phyloP scores from a whole-genome alignment of 2,329 filamentous ascomycete genomes.

The Exophiala xenobiotica region DNA sequence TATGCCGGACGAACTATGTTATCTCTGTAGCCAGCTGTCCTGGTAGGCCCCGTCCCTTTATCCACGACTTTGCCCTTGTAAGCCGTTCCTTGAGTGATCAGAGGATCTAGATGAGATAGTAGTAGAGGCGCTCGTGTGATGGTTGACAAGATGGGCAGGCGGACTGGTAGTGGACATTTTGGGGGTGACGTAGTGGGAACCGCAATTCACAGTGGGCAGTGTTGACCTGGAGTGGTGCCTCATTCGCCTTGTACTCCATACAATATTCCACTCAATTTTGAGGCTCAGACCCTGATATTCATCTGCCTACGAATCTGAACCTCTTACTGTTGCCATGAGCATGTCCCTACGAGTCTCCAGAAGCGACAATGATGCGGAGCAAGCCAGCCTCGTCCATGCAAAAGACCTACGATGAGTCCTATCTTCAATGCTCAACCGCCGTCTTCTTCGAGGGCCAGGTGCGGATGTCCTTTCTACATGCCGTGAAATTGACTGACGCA shows the following conservation, averaged over 20 bases:
- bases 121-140: not conserved
- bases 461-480: slow-evolving; percentile 25
- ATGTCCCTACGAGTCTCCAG: slow-evolving; percentile 10
- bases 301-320: not conserved
- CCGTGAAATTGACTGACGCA: slow-evolving; percentile 2
- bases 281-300: not conserved
- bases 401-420: slow-evolving; percentile 97
- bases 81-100: too few relatives aligned
- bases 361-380: slow-evolving; percentile 49
- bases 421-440: slow-evolving; percentile 89
- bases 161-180: not conserved
- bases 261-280: not conserved
- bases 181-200: not conserved
- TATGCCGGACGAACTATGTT: not conserved
- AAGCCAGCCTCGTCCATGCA: slow-evolving; percentile 74
- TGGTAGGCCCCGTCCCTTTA: too few relatives aligned
- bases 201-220: not conserved
- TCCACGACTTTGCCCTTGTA: too few relatives aligned
- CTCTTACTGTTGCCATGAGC: slow-evolving; percentile 8
- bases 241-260: not conserved
- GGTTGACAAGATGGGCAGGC: not conserved
- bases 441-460: slow-evolving; percentile 96
- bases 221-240: slow-evolving; percentile 2
- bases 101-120: not conserved
- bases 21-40: too few relatives aligned